Evolutionary conservation across 345 rosid species (phyloP).

Genomic region (Syzygium oleosum): DNA sequence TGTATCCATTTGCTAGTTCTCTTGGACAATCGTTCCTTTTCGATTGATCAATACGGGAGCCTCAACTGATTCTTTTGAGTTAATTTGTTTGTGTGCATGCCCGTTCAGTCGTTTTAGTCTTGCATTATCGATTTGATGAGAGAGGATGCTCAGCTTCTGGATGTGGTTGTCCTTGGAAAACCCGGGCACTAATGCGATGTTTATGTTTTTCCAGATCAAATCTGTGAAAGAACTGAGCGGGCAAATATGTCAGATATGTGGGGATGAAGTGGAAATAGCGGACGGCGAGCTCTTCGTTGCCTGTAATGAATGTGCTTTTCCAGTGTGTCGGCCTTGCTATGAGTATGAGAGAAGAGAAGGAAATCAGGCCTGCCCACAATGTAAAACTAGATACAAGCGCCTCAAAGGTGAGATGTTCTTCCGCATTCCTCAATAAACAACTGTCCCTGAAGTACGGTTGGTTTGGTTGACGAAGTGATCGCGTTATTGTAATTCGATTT

Average conservation of each 20-base stretch:
- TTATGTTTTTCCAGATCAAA: slow-evolving; percentile 47
- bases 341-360: slow-evolving; percentile 97
- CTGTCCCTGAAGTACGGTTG: not conserved
- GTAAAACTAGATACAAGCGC: slow-evolving; percentile 88
- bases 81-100: not conserved
- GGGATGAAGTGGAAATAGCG: slow-evolving; percentile 71
- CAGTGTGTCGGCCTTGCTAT: slow-evolving; percentile 93
- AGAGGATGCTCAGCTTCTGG: not conserved
- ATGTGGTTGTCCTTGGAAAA: not conserved
- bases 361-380: slow-evolving; percentile 93
- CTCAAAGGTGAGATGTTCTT: slow-evolving; percentile 54
- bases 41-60: not conserved
- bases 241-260: slow-evolving; percentile 86
- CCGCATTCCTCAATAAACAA: not conserved
- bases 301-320: slow-evolving; percentile 97
- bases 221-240: slow-evolving; percentile 86
- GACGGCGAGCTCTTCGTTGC: slow-evolving; percentile 83
- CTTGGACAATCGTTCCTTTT: not conserved
- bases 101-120: not conserved
- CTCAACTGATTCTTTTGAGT: not conserved
- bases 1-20: not conserved
- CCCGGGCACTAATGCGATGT: not conserved
- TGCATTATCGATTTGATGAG: not conserved
- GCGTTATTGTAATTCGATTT: not conserved
- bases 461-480: not conserved